Base-by-base conservation (phyloP, 73 alveolate genomes). In the Diophrys sp. region DNA sequence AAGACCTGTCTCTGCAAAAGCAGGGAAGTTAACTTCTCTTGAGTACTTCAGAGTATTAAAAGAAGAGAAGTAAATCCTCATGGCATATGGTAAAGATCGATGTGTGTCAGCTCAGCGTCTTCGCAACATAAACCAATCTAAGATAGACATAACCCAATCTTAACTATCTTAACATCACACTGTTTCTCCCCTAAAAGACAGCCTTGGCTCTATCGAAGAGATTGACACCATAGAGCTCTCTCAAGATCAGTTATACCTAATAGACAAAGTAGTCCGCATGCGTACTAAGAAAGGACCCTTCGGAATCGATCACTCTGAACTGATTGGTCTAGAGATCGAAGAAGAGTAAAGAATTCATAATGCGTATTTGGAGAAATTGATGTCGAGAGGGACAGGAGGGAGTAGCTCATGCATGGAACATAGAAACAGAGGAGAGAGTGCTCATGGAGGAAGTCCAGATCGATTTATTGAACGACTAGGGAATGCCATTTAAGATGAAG, bases 271-370 rank as follows among this genome's bases (percentile, higher is more conserved):
- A 23, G 93, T 85, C 53, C 1, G 93, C 23, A 56, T 18, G 56
- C 62, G 83, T 55, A 75, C 86, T 14, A 68, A 71, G 56, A 56
- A 69, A 70, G 93, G 88, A 5, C 88, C 88, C 11, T 70, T 85
- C n/a, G 88, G 88, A 14, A 71, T 79, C n/a, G 93, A 85, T 54
- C 54, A 79, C 73, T 85, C 88, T 14, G 88, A 84, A 34, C 77
- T 84, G 23, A 84, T 84, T 33, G 81, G 81, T 33, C 77, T 75
- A 14, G 84, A 84, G 31, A 23, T 72, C 0, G 87, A 84, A 67
- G 55, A 75, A 8, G 85, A 84, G 23, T 80, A 55, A 31, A 85
- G 62, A 67, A 26, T 72, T 53, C 62, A 73, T 30, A 78, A 81
- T 31, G 34, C 79, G 29, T 76, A 71, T 84, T 28, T 67, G 54